Conservation (phyloP, 805 yeast species). For the Hanseniaspora occidentalis region DNA sequence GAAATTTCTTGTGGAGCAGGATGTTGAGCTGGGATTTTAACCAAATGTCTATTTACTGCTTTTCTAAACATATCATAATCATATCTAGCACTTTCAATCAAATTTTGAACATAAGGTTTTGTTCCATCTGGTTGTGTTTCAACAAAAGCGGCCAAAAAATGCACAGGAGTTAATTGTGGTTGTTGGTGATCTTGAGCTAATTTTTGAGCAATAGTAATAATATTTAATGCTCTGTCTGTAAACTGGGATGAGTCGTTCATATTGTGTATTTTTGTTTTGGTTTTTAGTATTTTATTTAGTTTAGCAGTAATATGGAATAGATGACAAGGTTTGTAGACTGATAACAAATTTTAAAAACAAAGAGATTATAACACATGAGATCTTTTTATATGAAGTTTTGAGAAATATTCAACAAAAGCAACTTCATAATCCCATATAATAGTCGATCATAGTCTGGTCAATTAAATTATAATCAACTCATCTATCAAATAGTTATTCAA, state of each 20-base stretch:
- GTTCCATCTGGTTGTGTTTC: conserved; percentile 43
- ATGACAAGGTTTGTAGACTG: no score
- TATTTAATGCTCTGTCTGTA: conserved; percentile 84
- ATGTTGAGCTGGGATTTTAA: conserved; percentile 71
- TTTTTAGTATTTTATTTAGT: neutral
- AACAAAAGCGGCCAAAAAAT: conserved; percentile 83
- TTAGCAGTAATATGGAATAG: no score
- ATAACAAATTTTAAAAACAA: no score
- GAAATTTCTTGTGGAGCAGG: conserved; percentile 81
- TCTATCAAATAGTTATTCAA: no score
- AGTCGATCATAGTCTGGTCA: no score
- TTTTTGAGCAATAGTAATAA: conserved; percentile 67
- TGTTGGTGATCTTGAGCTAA: conserved; percentile 78
- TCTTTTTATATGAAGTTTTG: no score
- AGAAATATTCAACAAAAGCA: no score
- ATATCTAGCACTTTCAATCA: conserved; percentile 74
- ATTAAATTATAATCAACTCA: no score
- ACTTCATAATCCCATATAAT: no score
- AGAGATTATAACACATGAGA: no score
- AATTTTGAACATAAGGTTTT: conserved; percentile 60
- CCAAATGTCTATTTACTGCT: conserved; percentile 66
- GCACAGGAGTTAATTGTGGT: conserved; percentile 77
- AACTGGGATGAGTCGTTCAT: conserved; percentile 52
- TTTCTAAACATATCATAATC: conserved; percentile 78
- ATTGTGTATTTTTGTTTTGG: conserved; percentile 3